Conservation (phyloP, 345 rosid genomes). For the Murraya paniculata region DNA sequence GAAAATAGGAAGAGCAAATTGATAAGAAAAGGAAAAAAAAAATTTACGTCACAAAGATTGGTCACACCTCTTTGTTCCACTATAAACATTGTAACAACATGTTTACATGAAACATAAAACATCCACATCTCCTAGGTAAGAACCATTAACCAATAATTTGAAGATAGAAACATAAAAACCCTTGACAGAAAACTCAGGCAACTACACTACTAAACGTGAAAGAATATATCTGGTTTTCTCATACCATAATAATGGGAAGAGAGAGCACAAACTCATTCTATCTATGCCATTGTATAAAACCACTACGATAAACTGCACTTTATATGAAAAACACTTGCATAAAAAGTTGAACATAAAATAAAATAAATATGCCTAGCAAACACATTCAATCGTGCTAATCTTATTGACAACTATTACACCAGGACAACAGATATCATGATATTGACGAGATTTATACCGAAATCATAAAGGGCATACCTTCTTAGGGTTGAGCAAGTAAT, state of each 20-base stretch:
- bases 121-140: background rate
- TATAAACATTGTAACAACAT: background rate
- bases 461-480: constrained; percentile 38
- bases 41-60: background rate
- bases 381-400: background rate
- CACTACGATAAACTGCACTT: background rate
- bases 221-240: background rate
- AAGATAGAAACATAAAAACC: background rate
- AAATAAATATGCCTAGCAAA: background rate
- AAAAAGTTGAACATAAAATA: background rate
- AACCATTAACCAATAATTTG: background rate
- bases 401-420: too few relatives aligned
- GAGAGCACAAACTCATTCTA: background rate
- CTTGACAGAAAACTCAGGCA: background rate
- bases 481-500: constrained; percentile 87
- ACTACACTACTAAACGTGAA: background rate
- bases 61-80: background rate
- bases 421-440: too few relatives aligned
- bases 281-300: background rate
- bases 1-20: background rate
- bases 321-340: too few relatives aligned
- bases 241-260: background rate
- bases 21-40: background rate
- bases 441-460: background rate
- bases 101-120: background rate